Percentiles rank a stretch among this genome's conserved stretches.
Conservation (phyloP, 441 rosid genomes). For the Euphorbia schlechtendalii region DNA sequence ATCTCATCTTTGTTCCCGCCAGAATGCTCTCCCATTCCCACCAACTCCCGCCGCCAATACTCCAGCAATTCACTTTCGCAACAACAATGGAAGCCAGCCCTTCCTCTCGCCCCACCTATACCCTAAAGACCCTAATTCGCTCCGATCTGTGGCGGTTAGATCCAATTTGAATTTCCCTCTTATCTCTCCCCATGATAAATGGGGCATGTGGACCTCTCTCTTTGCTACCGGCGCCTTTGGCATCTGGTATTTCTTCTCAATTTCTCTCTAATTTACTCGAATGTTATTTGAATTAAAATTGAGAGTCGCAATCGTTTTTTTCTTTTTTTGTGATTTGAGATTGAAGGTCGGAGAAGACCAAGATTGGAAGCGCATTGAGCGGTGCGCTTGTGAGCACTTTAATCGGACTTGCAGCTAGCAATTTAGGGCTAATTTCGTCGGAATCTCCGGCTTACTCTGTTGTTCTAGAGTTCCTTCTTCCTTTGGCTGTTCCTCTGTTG, state of each 20-base stretch:
- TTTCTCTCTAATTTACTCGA: not conserved
- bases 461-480: constrained; percentile 62
- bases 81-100: constrained; percentile 12
- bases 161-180: constrained; percentile 57
- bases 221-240: constrained; percentile 81
- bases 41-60: not conserved
- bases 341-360: constrained; percentile 70
- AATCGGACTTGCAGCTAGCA: constrained; percentile 71
- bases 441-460: constrained; percentile 59
- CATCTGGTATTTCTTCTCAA: constrained; percentile 46
- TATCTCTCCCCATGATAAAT: constrained; percentile 60
- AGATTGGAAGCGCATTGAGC: constrained; percentile 67
- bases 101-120: constrained; percentile 26
- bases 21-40: constrained; percentile 18
- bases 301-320: not conserved
- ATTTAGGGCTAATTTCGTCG: constrained; percentile 55
- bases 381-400: constrained; percentile 71
- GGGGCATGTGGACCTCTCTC: constrained; percentile 88
- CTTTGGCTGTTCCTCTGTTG: constrained; percentile 56
- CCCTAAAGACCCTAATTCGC: constrained; percentile 9
- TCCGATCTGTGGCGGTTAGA: constrained; percentile 39
- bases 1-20: constrained; percentile 27
- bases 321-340: not conserved
- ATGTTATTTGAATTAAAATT: not conserved
- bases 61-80: constrained; percentile 7